Evolutionary conservation across 345 rosid species (phyloP).

Genomic region (Ceriops tagal): DNA sequence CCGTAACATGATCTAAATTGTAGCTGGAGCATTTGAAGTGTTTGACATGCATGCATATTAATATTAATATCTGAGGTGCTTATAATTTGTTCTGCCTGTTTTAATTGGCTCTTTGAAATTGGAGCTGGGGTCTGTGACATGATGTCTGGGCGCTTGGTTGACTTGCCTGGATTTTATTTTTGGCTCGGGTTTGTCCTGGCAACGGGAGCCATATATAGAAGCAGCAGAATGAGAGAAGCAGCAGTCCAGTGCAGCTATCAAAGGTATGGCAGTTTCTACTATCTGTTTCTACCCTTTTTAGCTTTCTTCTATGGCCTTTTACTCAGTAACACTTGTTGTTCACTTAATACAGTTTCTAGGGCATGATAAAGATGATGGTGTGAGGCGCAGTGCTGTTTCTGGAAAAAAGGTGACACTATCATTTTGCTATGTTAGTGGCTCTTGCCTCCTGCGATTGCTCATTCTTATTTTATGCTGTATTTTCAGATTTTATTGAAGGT

Average conservation of each 20-base stretch:
- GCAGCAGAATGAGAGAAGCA: slow-evolving; percentile 63
- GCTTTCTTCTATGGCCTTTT: neutral
- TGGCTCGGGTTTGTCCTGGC: slow-evolving; percentile 60
- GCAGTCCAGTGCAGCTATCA: slow-evolving; percentile 89
- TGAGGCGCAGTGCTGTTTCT: slow-evolving; percentile 92
- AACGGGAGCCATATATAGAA: slow-evolving; percentile 74
- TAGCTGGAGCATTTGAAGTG: neutral
- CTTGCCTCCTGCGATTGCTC: neutral
- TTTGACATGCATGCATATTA: slow-evolving; percentile 10
- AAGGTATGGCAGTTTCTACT: slow-evolving; percentile 46
- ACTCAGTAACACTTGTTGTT: neutral
- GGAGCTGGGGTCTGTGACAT: slow-evolving; percentile 96
- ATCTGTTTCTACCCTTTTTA: neutral
- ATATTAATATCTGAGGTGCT: slow-evolving; percentile 43
- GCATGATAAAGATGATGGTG: slow-evolving; percentile 70
- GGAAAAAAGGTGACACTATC: slow-evolving; percentile 71
- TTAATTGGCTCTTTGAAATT: slow-evolving; percentile 84
- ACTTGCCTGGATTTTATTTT: slow-evolving; percentile 56
- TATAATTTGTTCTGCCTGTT: slow-evolving; percentile 66
- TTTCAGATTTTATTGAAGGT: slow-evolving; percentile 78
- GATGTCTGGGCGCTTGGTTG: slow-evolving; percentile 49
- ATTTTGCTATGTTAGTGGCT: neutral
- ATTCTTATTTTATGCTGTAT: slow-evolving; percentile 10
- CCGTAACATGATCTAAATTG: neutral
- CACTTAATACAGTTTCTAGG: slow-evolving; percentile 59